Evolutionary conservation across 169 alveolate species (phyloP), one percentile per base, ranked within the genome.

Genomic region (Amoebophrya sp.): DNA sequence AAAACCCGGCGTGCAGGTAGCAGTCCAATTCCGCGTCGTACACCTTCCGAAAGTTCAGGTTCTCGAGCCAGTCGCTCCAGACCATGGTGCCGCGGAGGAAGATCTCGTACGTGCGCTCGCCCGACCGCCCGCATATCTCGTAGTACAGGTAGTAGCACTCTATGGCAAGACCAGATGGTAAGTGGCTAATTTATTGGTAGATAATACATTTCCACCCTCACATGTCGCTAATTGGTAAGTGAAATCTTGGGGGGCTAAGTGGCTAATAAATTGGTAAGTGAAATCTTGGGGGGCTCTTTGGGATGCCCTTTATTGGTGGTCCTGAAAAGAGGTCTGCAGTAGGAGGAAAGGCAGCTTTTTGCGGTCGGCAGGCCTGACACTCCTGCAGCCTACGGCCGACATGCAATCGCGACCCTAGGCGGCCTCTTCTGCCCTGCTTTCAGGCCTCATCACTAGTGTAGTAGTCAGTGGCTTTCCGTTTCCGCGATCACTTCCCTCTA

Each of bases 61-160:
- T 23, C 10, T 10, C n/a, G n/a, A n/a, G n/a, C n/a, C 78, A 58
- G 23, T 58, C 78, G 5, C 34, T 13, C 34, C 38, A 23, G 23
- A 58, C 23, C 23, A n/a, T 7, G 29, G 78, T 58, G 10, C 78
- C 78, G 78, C 78, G 78, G 34, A 58, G 7, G 78, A 58, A 58
- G 78, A 58, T 29, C 34, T 58, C 78, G 34, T 58, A 58, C 29
- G 78, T 23, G 29, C 78, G 78, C 4, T 58, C 34, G 78, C 78
- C 78, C 7, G 78, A 13, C 5, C 23, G 4, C 23, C 38, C 38
- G 34, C 78, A 58, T 29, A 58, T 16, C 34, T 58, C 78, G 78
- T 58, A 58, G 78, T 58, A 58, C 7, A 58, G 78, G 78, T 58
- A 58, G 78, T 58, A 58, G 78, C 78, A 58, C 78, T 58, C 78